These are phyloP conservation scores for Yamadazyma ubonensis DNA, from an alignment of 805 yeast species.

Conservation along the genomic window DNA sequence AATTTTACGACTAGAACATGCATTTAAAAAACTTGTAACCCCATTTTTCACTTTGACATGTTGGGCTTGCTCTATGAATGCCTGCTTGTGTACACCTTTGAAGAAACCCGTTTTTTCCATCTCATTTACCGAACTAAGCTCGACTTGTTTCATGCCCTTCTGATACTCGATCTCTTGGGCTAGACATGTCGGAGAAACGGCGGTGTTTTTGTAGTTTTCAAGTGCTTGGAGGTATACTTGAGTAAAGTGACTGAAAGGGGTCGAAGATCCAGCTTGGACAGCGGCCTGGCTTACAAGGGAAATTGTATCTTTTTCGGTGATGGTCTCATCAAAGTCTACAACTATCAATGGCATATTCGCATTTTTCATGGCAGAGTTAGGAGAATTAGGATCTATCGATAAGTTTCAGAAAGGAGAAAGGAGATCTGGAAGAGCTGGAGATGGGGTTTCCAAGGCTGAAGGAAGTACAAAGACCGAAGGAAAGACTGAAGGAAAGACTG, in stretches of 20 bases:
- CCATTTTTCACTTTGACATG: constrained; percentile 41
- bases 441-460: constrained; percentile 14
- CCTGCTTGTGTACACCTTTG: constrained; percentile 33
- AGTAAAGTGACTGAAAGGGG: constrained; percentile 44
- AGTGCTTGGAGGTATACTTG: constrained; percentile 32
- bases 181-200: constrained; percentile 24
- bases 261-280: constrained; percentile 35
- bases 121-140: constrained; percentile 47
- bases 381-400: constrained; percentile 13
- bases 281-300: constrained; percentile 50
- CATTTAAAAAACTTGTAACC: constrained; percentile 32
- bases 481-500: constrained; percentile 16
- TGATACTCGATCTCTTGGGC: constrained; percentile 48
- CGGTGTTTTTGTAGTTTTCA: not conserved
- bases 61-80: constrained; percentile 34
- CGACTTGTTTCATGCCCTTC: constrained; percentile 43
- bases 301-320: constrained; percentile 56
- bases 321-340: constrained; percentile 69
- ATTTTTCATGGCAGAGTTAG: constrained; percentile 10
- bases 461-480: constrained; percentile 8
- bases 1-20: constrained; percentile 19
- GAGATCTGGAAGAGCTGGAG: constrained; percentile 3
- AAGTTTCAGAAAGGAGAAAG: not conserved
- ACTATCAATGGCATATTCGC: constrained; percentile 25
- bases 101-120: constrained; percentile 41